Evolutionary conservation across 352 stramenopile species (phyloP), one percentile per base, ranked within the genome.

Genomic region (Discostella stelligera): DNA sequence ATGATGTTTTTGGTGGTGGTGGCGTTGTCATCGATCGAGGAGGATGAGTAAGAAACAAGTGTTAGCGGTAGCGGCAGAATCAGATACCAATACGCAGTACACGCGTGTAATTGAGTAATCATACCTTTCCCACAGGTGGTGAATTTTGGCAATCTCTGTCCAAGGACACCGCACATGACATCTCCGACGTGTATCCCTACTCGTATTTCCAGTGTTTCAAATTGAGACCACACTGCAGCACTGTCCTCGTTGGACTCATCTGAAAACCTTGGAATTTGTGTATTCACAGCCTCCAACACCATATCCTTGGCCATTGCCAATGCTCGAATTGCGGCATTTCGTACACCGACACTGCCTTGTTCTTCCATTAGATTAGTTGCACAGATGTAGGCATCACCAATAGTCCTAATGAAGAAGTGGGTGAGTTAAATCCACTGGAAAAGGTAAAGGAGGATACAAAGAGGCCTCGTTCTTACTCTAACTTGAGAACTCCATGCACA

Each of bases 401-500:
- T 97, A 0, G 94, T 96, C 68, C 50, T 58, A 8, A 25, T 1
- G 7, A 37, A 46, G 18, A 61, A 44, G 37, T 44, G 11, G 37
- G 37, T 44, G 37, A 44, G 37, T 13, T 14, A 8, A 1, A 58
- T 58, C 53, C 9, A 46, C 37, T 1, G 37, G 37, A 44, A 20
- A 46, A 21, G 30, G 20, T 37, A 27, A 41, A 59, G 37, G 20
- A 14, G 14, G 8, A 16, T 61, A 46, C 23, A 41, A 11, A 21
- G 23, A 20, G 7, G 37, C 37, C 4, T 13, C 2, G n/a, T n/a
- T n/a, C 50, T 58, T 32, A 58, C 50, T 98, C 94, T 80, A 97
- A 95, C 80, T 98, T 98, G 69, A 96, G 96, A 30, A 97, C 90
- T 20, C 92, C 87, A 79, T 97, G 91, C 77, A 97, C 96, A 44